Evolutionary conservation across 352 stramenopile genomes (phyloP).

Genomic region (Phytophthora syringae): DNA sequence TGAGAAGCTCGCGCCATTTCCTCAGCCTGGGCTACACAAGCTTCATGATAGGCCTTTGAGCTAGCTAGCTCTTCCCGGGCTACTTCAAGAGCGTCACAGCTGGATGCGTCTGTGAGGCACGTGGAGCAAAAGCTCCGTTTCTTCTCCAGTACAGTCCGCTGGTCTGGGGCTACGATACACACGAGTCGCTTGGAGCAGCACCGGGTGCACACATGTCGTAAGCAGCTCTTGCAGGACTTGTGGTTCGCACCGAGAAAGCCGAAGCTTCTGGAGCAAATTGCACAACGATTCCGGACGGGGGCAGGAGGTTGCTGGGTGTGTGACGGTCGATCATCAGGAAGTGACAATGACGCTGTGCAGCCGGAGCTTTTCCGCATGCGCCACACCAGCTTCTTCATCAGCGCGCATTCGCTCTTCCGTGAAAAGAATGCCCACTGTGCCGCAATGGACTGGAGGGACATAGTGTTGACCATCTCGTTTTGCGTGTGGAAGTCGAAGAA

Average conservation of each 20-base stretch:
- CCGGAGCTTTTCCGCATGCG: conserved; percentile 41
- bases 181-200: conserved; percentile 43
- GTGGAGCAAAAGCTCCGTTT: conserved; percentile 42
- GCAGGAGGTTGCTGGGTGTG: conserved; percentile 19
- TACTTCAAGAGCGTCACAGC: conserved; percentile 41
- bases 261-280: conserved; percentile 39
- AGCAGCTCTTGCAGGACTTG: conserved; percentile 44
- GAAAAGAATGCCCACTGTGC: conserved; percentile 43
- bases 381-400: conserved; percentile 67
- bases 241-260: conserved; percentile 37
- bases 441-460: conserved; percentile 45
- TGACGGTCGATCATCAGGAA: conserved; percentile 9
- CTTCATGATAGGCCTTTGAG: conserved; percentile 32
- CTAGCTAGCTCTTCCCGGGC: conserved; percentile 42
- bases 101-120: conserved; percentile 38
- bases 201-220: conserved; percentile 35
- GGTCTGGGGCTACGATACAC: conserved; percentile 36
- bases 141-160: conserved; percentile 37
- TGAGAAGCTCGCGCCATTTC: conserved; percentile 25
- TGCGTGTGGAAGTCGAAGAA: conserved; percentile 60
- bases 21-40: conserved; percentile 25
- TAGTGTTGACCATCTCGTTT: conserved; percentile 46
- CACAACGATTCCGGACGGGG: conserved; percentile 17
- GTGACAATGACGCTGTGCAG: conserved; percentile 18
- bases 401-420: conserved; percentile 38